These are phyloP conservation scores for Salvia sclarea DNA, from an alignment of 305 asterid species.

Conservation along the genomic window DNA sequence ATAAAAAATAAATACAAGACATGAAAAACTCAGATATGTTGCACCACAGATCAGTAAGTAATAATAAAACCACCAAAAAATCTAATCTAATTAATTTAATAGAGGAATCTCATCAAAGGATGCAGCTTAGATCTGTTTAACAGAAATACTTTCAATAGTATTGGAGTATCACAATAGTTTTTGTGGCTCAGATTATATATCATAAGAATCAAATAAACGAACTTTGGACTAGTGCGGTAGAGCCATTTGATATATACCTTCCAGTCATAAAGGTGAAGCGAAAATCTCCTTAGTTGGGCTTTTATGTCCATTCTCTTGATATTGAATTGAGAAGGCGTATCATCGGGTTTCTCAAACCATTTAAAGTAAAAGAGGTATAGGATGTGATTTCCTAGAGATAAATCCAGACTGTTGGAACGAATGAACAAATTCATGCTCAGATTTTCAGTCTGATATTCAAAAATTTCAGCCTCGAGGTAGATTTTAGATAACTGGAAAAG, in stretches of 20 bases:
- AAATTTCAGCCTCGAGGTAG: conserved; percentile 59
- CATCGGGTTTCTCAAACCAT: conserved; percentile 56
- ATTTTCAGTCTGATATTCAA: conserved; percentile 41
- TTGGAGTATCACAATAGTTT: neutral
- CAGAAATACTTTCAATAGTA: neutral
- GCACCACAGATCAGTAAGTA: conserved; percentile 14
- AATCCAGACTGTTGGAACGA: conserved; percentile 62
- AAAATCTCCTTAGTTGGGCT: conserved; percentile 61
- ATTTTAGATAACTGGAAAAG: conserved; percentile 70
- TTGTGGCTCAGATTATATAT: too few relatives aligned
- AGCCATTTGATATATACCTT: conserved; percentile 57
- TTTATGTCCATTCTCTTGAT: conserved; percentile 52
- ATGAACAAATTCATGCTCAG: conserved; percentile 47
- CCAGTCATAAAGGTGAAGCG: conserved; percentile 78
- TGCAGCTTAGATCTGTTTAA: conserved; percentile 5
- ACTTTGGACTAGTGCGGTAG: conserved; percentile 10
- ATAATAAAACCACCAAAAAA: conserved; percentile 16
- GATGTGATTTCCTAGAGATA: conserved; percentile 69
- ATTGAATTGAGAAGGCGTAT: conserved; percentile 45
- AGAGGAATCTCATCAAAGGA: neutral
- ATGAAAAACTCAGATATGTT: conserved; percentile 28
- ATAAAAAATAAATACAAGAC: neutral
- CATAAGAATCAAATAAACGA: conserved; percentile 22
- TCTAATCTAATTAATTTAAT: conserved; percentile 11
- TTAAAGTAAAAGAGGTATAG: conserved; percentile 55